Percentiles rank a stretch among this genome's conserved stretches.
phyloP scores from a whole-genome alignment of 768 basidiomycete genomes.

The Holtermannia corniformis region DNA sequence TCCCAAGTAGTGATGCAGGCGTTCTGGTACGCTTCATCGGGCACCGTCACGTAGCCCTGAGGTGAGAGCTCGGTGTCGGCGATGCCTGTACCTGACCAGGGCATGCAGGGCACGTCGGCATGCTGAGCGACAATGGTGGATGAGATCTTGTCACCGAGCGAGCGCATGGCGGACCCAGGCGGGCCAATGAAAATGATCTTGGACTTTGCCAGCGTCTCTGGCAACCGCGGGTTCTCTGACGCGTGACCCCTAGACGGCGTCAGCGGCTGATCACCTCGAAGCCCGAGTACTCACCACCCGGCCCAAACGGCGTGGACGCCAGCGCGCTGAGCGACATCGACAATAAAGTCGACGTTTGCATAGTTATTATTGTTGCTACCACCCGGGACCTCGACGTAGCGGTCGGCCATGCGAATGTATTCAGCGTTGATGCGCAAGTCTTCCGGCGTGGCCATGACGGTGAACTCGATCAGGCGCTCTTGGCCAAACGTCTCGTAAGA shows the following conservation, averaged over 20 bases:
- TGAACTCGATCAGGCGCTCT: constrained; percentile 94
- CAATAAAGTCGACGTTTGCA: constrained; percentile 97
- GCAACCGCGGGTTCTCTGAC: constrained; percentile 93
- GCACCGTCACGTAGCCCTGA: constrained; percentile 86
- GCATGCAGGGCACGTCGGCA: constrained; percentile 93
- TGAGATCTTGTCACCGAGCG: constrained; percentile 98
- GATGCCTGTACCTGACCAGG: constrained; percentile 96
- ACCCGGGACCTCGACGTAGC: constrained; percentile 96
- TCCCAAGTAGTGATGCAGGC: constrained; percentile 85
- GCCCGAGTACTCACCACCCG: constrained; percentile 56
- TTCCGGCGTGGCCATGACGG: constrained; percentile 99
- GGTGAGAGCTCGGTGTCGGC: constrained; percentile 72
- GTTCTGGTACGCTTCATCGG: constrained; percentile 73
- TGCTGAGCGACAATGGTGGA: constrained; percentile 98
- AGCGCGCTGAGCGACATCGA: constrained; percentile 92
- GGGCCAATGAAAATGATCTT: constrained; percentile 99
- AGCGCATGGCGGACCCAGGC: constrained; percentile 97
- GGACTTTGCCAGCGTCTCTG: constrained; percentile 81
- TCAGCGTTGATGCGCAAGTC: constrained; percentile 93
- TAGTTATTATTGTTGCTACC: constrained; percentile 99
- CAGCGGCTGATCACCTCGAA: background rate
- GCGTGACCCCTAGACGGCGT: constrained; percentile 66
- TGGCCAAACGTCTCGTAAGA: constrained; percentile 97
- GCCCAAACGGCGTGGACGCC: constrained; percentile 99
- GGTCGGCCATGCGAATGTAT: constrained; percentile 99